Evolutionary conservation across 768 basidiomycete species (phyloP).

Genomic region (Mycena venus): DNA sequence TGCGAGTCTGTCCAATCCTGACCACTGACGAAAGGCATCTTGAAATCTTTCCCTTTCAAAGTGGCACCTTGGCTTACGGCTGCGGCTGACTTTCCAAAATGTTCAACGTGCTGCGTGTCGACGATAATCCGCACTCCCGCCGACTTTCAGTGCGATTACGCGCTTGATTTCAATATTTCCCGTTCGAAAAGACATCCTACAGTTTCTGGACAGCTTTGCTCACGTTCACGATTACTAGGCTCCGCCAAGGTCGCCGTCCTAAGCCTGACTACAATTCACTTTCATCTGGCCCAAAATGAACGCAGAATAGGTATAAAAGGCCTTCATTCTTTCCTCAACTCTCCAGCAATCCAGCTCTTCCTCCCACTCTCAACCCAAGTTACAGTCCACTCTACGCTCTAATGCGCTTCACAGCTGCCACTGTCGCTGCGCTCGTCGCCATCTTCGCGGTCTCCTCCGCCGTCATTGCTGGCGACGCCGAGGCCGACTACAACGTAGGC

Average conservation of each 20-base stretch:
- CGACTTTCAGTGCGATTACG: not conserved
- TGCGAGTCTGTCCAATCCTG: no score
- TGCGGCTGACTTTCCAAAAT: no score
- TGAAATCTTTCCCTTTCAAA: no score
- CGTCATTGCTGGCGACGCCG: not conserved
- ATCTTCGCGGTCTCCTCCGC: conserved; percentile 8
- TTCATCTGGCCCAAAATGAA: not conserved
- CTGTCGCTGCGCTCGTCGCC: conserved; percentile 9
- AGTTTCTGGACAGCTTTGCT: not conserved
- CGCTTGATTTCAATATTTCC: not conserved
- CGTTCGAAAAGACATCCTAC: not conserved
- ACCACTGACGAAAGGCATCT: no score
- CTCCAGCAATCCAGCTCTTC: conserved; percentile 13
- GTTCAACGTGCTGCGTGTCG: no score
- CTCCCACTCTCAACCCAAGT: not conserved
- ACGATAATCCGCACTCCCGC: no score
- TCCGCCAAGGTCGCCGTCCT: not conserved
- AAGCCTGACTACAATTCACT: not conserved
- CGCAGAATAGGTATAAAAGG: not conserved
- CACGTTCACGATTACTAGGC: not conserved
- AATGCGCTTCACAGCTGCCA: conserved; percentile 8
- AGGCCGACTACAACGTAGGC: not conserved
- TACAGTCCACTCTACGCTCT: not conserved
- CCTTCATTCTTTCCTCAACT: not conserved
- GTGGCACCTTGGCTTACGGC: no score